A percentile compares a stretch with the other conserved stretches of the same genome.
These are phyloP conservation scores for Mariannaea sp. DNA, from an alignment of 2,329 filamentous ascomycete genomes.

Conservation along the genomic window DNA sequence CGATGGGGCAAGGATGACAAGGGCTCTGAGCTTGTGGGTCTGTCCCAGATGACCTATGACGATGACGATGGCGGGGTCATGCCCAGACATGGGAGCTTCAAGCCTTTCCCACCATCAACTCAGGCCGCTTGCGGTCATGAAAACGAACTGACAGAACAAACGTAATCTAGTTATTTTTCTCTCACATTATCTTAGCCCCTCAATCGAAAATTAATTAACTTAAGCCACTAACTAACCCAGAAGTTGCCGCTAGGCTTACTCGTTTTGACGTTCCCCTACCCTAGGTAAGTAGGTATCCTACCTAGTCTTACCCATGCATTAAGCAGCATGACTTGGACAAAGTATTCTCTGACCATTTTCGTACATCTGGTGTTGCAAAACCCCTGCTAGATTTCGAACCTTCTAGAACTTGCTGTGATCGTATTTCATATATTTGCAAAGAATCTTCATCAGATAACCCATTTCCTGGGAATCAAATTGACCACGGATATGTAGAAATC, in stretches of 20 bases:
- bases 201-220: too few relatives aligned
- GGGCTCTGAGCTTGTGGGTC: conserved; percentile 3
- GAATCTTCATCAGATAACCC: background rate
- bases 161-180: too few relatives aligned
- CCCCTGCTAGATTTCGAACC: conserved; percentile 26
- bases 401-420: conserved; percentile 37
- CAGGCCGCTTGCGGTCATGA: too few relatives aligned
- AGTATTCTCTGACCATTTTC: background rate
- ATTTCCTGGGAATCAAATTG: too few relatives aligned
- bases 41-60: conserved; percentile 32
- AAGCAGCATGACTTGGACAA: conserved; percentile 3
- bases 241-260: too few relatives aligned
- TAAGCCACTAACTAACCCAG: too few relatives aligned
- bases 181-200: too few relatives aligned
- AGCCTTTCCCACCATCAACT: too few relatives aligned
- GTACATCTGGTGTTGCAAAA: conserved; percentile 16
- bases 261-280: too few relatives aligned
- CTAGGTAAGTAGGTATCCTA: too few relatives aligned
- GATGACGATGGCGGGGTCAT: conserved; percentile 27
- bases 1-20: conserved; percentile 18
- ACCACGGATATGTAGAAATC: too few relatives aligned
- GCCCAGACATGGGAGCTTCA: conserved; percentile 2
- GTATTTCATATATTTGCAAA: background rate
- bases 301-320: background rate
- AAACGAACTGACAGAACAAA: too few relatives aligned